These are phyloP conservation scores for Baudoinia panamericana DNA, from an alignment of 495 filamentous ascomycete genomes.

Conservation along the genomic window DNA sequence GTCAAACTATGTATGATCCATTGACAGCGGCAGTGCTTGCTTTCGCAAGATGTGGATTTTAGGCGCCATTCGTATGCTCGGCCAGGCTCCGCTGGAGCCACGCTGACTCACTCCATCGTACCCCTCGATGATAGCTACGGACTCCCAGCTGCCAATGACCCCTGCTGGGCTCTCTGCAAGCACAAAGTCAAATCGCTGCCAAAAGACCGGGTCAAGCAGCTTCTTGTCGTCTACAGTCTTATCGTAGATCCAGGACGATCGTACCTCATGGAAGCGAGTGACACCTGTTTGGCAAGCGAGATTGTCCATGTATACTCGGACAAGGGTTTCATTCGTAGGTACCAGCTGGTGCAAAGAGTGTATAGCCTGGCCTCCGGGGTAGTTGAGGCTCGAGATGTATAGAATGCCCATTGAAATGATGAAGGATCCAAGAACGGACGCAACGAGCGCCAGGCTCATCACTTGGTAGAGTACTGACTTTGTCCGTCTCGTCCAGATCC, in stretches of 20 bases:
- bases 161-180: conserved; percentile 53
- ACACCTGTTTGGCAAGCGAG: conserved; percentile 87
- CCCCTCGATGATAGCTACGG: conserved; percentile 51
- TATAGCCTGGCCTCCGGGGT: conserved; percentile 30
- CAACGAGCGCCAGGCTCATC: conserved; percentile 41
- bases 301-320: conserved; percentile 64
- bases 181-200: conserved; percentile 69
- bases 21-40: neutral
- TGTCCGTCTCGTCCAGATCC: conserved; percentile 54
- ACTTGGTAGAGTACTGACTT: conserved; percentile 47
- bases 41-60: conserved; percentile 29
- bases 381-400: conserved; percentile 36
- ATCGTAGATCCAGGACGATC: conserved; percentile 42
- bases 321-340: neutral
- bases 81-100: conserved; percentile 21
- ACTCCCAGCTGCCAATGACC: conserved; percentile 57
- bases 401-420: conserved; percentile 49
- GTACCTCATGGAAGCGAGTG: conserved; percentile 62
- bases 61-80: conserved; percentile 47
- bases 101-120: conserved; percentile 57
- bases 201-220: conserved; percentile 55
- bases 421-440: conserved; percentile 47
- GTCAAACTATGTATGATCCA: conserved; percentile 19
- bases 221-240: conserved; percentile 50
- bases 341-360: conserved; percentile 20